phyloP scores from a whole-genome alignment of 306 rosid genomes.

The Pterocarpus macrocarpus region DNA sequence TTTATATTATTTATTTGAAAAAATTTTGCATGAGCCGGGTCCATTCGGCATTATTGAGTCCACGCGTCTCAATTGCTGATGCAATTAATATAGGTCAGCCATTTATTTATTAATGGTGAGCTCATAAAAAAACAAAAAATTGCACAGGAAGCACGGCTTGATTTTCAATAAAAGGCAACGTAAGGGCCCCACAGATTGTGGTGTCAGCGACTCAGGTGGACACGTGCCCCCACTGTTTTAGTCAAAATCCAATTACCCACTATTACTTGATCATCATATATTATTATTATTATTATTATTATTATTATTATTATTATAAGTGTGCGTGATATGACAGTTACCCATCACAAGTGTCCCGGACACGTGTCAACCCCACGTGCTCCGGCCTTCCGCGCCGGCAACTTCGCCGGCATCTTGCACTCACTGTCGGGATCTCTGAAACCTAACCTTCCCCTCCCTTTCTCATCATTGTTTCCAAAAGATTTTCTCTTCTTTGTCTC shows the following conservation, averaged over 20 bases:
- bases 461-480: slow-evolving; percentile 3
- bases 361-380: slow-evolving; percentile 50
- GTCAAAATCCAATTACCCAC: slow-evolving; percentile 55
- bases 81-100: slow-evolving; percentile 47
- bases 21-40: slow-evolving; percentile 8
- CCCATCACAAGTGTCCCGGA: slow-evolving; percentile 49
- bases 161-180: slow-evolving; percentile 58
- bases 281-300: no score
- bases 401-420: slow-evolving; percentile 34
- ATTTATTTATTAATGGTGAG: slow-evolving; percentile 39
- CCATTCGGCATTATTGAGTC: slow-evolving; percentile 58
- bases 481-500: neutral
- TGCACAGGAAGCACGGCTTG: slow-evolving; percentile 69
- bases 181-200: slow-evolving; percentile 49
- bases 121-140: slow-evolving; percentile 31
- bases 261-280: slow-evolving; percentile 52
- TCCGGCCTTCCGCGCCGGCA: slow-evolving; percentile 45
- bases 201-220: slow-evolving; percentile 37
- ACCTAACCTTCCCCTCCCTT: slow-evolving; percentile 1
- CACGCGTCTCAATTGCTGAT: slow-evolving; percentile 72
- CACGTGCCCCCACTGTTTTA: slow-evolving; percentile 54
- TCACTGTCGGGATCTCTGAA: slow-evolving; percentile 50
- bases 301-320: slow-evolving; percentile 2
- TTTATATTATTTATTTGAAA: no score
- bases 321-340: slow-evolving; percentile 45